Conservation (phyloP, 768 basidiomycete genomes). For the Mycena kentingensis region DNA sequence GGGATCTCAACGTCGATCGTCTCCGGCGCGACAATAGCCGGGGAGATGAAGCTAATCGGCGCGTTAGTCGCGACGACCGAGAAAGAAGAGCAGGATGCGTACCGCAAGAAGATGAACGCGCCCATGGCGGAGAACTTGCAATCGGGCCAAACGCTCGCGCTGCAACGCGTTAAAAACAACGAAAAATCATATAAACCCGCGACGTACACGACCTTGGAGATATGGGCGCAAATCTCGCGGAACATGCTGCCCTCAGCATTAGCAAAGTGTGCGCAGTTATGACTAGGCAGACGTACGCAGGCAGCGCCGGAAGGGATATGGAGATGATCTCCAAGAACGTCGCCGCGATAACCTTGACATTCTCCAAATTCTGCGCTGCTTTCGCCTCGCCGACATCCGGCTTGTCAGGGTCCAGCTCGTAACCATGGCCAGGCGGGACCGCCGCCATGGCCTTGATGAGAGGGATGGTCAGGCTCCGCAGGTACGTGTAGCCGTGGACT, state of each 20-base stretch:
- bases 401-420: conserved; percentile 75
- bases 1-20: conserved; percentile 81
- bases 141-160: conserved; percentile 73
- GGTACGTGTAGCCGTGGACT: conserved; percentile 90
- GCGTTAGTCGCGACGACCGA: conserved; percentile 1
- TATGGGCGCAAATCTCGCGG: conserved; percentile 83
- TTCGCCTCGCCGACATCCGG: conserved; percentile 52
- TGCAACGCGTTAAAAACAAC: conserved; percentile 18
- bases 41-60: conserved; percentile 76
- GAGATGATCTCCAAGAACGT: conserved; percentile 76
- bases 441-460: conserved; percentile 73
- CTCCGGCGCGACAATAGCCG: conserved; percentile 86
- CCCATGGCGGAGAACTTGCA: conserved; percentile 82
- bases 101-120: conserved; percentile 91
- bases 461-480: conserved; percentile 77
- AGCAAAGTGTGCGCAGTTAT: background rate
- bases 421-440: conserved; percentile 72
- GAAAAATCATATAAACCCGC: background rate
- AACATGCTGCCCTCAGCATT: conserved; percentile 59
- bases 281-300: conserved; percentile 56
- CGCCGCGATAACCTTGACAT: conserved; percentile 71
- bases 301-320: conserved; percentile 68
- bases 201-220: conserved; percentile 75
- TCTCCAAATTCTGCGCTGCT: conserved; percentile 64
- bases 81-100: background rate